These are phyloP conservation scores for Candida koratica DNA, from an alignment of 805 yeast genomes.

Conservation along the genomic window DNA sequence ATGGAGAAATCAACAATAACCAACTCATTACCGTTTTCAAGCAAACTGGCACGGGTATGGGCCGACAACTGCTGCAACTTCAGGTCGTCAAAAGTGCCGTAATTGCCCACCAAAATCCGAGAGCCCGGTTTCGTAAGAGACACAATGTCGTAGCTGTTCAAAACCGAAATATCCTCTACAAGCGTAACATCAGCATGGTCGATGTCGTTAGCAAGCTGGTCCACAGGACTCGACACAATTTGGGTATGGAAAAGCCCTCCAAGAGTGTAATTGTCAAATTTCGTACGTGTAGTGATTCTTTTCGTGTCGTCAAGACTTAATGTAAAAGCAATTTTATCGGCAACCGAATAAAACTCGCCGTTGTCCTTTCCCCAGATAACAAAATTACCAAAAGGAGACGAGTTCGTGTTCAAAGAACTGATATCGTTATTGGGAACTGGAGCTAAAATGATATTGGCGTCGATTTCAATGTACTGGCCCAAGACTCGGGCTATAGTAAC, in stretches of 20 bases:
- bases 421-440: conserved; percentile 6
- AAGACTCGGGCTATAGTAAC: conserved; percentile 49
- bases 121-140: conserved; percentile 57
- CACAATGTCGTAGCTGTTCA: conserved; percentile 58
- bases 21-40: conserved; percentile 50
- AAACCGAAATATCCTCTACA: conserved; percentile 56
- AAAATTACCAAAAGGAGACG: conserved; percentile 44
- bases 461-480: conserved; percentile 34
- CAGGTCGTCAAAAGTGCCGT: conserved; percentile 34
- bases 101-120: conserved; percentile 45
- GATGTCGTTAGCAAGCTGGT: conserved; percentile 23
- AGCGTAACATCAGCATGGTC: conserved; percentile 62
- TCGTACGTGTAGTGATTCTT: conserved; percentile 53
- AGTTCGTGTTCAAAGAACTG: conserved; percentile 29
- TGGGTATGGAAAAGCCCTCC: conserved; percentile 79
- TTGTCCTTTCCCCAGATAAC: conserved; percentile 70
- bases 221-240: conserved; percentile 32
- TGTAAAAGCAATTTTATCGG: conserved; percentile 64
- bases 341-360: conserved; percentile 49
- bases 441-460: conserved; percentile 25
- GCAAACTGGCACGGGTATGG: conserved; percentile 49
- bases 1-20: conserved; percentile 58
- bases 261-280: conserved; percentile 64
- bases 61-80: conserved; percentile 57
- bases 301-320: conserved; percentile 59